Base-by-base conservation (phyloP, 768 basidiomycete species). In the Sporobolomyces phaffii region DNA sequence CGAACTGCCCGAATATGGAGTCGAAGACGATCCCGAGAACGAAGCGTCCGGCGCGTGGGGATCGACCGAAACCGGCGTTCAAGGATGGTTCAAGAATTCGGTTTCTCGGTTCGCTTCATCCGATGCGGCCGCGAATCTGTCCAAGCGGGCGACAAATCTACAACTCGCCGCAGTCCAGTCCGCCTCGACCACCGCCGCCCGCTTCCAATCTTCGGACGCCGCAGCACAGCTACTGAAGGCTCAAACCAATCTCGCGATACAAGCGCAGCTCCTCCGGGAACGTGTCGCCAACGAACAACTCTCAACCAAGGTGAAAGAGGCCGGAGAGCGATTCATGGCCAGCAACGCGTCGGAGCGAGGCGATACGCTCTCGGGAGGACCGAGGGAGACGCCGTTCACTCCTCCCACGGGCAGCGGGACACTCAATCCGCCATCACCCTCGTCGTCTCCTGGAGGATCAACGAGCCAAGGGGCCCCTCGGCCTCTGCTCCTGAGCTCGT, bases 81-180 rank as follows among this genome's bases (percentile, higher is more conserved):
- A 48, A 11, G 29, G 62, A 24, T 63, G 62, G 26, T 48, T 60
- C 52, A 68, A 59, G 56, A 56, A 44, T 20, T 66, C 65, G 48
- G 43, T 66, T 9, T 56, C 62, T 33, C 57, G 69, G 1, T 29
- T 71, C 24, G 62, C 65, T 2, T 24, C 49, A 7, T 70, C 69
- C 20, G 70, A 71, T 58, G 33, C 58, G 5, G 70, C 65, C 18
- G 70, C 70, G 15, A 22, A 33, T 1, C 62, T 67, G 5, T 34
- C 28, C 20, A 71, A 67, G 50, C 58, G 59, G 6, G 61, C 65
- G 43, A 71, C 70, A 1, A 71, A 71, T 48, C 48, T 71, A 22
- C 57, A 66, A 29, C 48, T 71, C 45, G 65, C 65, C 8, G 65
- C 65, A 2, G 65, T 54, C 0, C 20, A 43, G 5, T 45, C 65